A percentile compares a stretch with the other conserved stretches of the same genome.
Conservation (phyloP, 129 eudicot genomes). For the Logfia minima region DNA sequence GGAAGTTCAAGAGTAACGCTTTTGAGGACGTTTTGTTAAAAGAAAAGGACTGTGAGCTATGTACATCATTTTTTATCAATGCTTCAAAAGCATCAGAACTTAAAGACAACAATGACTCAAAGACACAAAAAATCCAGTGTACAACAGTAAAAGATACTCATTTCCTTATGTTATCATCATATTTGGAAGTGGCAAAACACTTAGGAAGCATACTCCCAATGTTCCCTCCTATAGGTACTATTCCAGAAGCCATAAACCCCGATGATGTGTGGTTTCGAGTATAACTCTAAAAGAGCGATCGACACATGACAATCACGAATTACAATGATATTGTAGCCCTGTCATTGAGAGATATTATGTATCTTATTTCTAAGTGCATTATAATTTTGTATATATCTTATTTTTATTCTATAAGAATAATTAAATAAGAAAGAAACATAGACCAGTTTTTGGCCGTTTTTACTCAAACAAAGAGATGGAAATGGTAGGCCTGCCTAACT, state of each 20-base stretch:
- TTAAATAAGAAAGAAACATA: too few relatives aligned
- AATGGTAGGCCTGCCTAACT: too few relatives aligned
- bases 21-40: conserved; percentile 7
- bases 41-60: background rate
- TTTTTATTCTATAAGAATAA: too few relatives aligned
- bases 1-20: conserved; percentile 45
- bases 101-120: background rate
- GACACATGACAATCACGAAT: too few relatives aligned
- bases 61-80: background rate
- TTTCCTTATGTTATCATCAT: background rate
- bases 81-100: conserved; percentile 9
- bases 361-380: too few relatives aligned
- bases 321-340: too few relatives aligned
- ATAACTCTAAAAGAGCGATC: background rate
- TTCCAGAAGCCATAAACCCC: conserved; percentile 40
- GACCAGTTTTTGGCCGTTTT: too few relatives aligned
- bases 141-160: background rate
- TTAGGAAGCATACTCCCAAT: conserved; percentile 45
- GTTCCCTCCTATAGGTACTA: conserved; percentile 36
- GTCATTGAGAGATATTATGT: too few relatives aligned
- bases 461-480: too few relatives aligned
- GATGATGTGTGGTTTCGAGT: conserved; percentile 38
- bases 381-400: too few relatives aligned
- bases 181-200: conserved; percentile 17
- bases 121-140: background rate